Evolutionary conservation across 306 rosid genomes (phyloP), one percentile per base, ranked within the genome.

Genomic region (Malus asiatica): DNA sequence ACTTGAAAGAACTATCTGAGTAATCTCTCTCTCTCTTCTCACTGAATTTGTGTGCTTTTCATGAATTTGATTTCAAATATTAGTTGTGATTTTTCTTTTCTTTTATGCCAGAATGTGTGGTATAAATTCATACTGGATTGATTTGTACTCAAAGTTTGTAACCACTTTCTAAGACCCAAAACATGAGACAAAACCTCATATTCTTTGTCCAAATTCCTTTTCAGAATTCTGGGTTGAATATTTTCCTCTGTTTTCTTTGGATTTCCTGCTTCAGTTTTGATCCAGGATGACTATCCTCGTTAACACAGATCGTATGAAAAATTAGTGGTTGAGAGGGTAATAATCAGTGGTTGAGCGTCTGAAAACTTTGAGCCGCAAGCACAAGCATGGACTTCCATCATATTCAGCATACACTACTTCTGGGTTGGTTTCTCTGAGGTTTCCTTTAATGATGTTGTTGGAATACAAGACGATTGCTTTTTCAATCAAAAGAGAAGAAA

Each of bases 311-410:
- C 5, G 32, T 30, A 30, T 4, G 32, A 30, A 30, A 30, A 30
- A 30, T 30, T 30, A 30, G 32, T 30, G 32, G 32, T 30, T 30
- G 32, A 30, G 32, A 30, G 32, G 32, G 4, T 30, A 30, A 30
- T 30, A 30, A 30, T 30, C 32, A 4, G 32, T 30, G 32, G 32
- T 30, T 30, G 32, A 30, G 5, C 32, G 32, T 30, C 32, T 30
- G 32, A 30, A 30, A 30, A 30, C 32, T 30, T 30, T 30, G 32
- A 30, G 32, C 32, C 32, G 32, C 32, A 30, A 30, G 32, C 20
- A 90, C 88, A 85, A 89, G 96, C 90, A 83, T 95, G 93, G 98
- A 95, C 79, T 95, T 95, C 53, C 98, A 95, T 87, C 98, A 97
- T 32, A 44, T 75, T 69, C 93, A 95, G 67, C 98, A 89, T 79